phyloP scores from a whole-genome alignment of 306 rosid genomes.

The Coriaria nepalensis region DNA sequence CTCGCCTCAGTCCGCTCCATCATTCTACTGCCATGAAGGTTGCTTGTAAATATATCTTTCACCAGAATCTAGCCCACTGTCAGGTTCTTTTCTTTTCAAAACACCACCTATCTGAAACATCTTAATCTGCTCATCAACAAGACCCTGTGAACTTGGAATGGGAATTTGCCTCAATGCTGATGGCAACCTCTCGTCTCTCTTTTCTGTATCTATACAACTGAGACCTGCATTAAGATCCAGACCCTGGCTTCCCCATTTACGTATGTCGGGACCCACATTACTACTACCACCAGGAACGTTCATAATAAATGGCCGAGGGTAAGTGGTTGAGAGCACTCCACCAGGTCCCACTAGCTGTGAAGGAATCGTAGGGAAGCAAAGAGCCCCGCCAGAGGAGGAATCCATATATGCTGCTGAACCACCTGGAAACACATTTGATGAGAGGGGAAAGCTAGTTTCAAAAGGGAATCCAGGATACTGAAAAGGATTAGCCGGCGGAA shows the following conservation, averaged over 20 bases:
- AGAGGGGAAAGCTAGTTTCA: conserved; percentile 63
- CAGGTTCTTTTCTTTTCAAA: conserved; percentile 85
- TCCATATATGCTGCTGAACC: conserved; percentile 69
- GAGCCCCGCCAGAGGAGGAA: conserved; percentile 55
- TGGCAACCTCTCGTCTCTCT: conserved; percentile 64
- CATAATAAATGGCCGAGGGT: conserved; percentile 64
- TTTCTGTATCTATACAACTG: conserved; percentile 41
- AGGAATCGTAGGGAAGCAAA: conserved; percentile 68
- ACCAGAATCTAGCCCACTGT: conserved; percentile 68
- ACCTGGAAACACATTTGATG: conserved; percentile 72
- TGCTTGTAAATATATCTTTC: conserved; percentile 71
- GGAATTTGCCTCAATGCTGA: conserved; percentile 55
- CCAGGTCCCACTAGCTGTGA: conserved; percentile 72
- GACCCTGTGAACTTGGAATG: conserved; percentile 48
- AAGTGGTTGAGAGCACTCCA: conserved; percentile 51
- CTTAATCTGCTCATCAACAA: conserved; percentile 67
- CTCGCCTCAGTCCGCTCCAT: conserved; percentile 4
- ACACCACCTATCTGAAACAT: conserved; percentile 62
- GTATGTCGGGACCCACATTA: conserved; percentile 50
- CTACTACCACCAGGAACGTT: conserved; percentile 64
- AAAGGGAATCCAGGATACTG: conserved; percentile 80
- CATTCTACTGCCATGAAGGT: conserved; percentile 57
- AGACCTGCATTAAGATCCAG: conserved; percentile 93
- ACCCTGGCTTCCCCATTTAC: conserved; percentile 89
- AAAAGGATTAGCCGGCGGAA: conserved; percentile 49